Conservation (phyloP, 148 eudicot genomes). For the Drosera capensis region DNA sequence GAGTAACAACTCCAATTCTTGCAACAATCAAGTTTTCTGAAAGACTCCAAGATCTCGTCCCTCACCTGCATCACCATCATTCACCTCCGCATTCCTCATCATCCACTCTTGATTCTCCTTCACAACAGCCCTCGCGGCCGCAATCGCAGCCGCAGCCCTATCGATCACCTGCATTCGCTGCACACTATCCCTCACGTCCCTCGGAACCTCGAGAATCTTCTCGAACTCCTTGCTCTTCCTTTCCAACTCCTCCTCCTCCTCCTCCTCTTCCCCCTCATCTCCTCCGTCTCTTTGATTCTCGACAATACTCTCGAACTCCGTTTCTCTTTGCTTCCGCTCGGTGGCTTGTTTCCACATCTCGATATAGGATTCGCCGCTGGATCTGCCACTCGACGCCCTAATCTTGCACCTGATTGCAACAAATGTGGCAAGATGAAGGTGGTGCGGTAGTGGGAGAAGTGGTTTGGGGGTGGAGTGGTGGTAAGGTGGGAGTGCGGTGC, state of each 20-base stretch:
- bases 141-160: slow-evolving; percentile 84
- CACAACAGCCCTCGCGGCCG: slow-evolving; percentile 59
- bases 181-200: slow-evolving; percentile 61
- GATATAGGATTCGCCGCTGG: slow-evolving; percentile 35
- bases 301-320: slow-evolving; percentile 27
- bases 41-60: neutral
- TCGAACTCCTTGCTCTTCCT: slow-evolving; percentile 45
- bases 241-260: slow-evolving; percentile 34
- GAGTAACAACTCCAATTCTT: neutral
- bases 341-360: slow-evolving; percentile 65
- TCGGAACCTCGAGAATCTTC: slow-evolving; percentile 58
- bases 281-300: slow-evolving; percentile 8
- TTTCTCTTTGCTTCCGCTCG: slow-evolving; percentile 38
- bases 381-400: slow-evolving; percentile 23
- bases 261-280: slow-evolving; percentile 5
- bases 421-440: neutral
- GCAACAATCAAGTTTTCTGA: neutral
- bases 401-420: slow-evolving; percentile 8
- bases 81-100: neutral
- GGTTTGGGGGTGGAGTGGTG: neutral
- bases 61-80: slow-evolving; percentile 1
- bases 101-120: slow-evolving; percentile 13
- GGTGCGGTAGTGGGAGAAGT: neutral
- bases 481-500: too few species aligned
- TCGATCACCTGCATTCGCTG: slow-evolving; percentile 89